Conservation (phyloP, 345 rosid species). For the Citrus sinensis region DNA sequence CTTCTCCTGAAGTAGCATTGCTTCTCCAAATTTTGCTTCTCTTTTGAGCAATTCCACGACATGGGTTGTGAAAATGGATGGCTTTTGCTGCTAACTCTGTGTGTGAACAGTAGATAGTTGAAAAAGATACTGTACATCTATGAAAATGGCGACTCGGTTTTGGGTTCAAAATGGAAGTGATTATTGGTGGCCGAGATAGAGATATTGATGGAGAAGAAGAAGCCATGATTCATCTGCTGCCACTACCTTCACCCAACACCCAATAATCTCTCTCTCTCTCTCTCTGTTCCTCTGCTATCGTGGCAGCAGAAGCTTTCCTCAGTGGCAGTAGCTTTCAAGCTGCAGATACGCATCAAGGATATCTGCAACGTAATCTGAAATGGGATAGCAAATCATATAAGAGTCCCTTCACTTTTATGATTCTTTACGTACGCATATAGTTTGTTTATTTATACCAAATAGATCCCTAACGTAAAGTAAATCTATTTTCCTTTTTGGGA, state of each 20-base stretch:
- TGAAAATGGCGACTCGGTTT: conserved; percentile 21
- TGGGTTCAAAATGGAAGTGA: conserved; percentile 30
- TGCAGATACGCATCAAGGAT: not conserved
- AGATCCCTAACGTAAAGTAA: too few species aligned
- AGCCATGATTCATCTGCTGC: conserved; percentile 28
- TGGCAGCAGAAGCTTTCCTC: not conserved
- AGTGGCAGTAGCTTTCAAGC: not conserved
- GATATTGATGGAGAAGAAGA: conserved; percentile 19
- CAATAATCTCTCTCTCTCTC: too few species aligned
- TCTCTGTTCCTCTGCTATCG: not conserved
- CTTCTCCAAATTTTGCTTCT: conserved; percentile 33
- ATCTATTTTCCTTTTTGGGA: too few species aligned
- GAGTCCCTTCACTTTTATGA: not conserved
- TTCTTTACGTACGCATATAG: not conserved
- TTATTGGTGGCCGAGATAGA: not conserved
- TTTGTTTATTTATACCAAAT: too few species aligned
- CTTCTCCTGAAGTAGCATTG: conserved; percentile 47
- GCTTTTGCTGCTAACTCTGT: conserved; percentile 10
- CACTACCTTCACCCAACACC: not conserved
- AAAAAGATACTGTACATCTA: not conserved
- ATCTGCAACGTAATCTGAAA: not conserved
- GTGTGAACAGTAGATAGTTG: not conserved
- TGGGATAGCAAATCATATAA: not conserved
- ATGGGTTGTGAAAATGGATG: conserved; percentile 15
- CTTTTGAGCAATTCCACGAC: conserved; percentile 13